These are phyloP conservation scores for Lactifluus pinguis DNA, from an alignment of 768 basidiomycete species.

Conservation along the genomic window DNA sequence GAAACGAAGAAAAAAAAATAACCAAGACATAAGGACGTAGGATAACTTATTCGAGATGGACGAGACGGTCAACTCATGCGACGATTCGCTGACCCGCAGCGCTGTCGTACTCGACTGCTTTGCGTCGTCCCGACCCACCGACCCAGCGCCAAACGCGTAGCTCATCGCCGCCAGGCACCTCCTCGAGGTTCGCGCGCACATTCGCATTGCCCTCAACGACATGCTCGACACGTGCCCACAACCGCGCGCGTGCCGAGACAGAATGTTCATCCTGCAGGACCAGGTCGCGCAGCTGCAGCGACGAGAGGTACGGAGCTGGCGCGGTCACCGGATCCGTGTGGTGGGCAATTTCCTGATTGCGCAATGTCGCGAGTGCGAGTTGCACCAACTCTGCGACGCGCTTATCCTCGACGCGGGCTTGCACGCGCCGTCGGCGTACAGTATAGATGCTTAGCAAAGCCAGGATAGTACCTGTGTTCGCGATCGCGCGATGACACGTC, in stretches of 20 bases:
- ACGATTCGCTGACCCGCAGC: conserved; percentile 21
- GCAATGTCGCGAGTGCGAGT: conserved; percentile 69
- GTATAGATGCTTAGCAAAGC: conserved; percentile 19
- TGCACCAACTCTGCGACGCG: conserved; percentile 70
- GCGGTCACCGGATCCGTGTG: conserved; percentile 71
- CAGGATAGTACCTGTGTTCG: conserved; percentile 18
- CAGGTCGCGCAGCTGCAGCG: conserved; percentile 80
- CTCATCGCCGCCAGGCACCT: conserved; percentile 79
- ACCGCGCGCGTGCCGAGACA: conserved; percentile 45
- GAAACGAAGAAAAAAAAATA: neutral
- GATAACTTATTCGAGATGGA: conserved; percentile 11
- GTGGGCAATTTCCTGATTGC: conserved; percentile 75
- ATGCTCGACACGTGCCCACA: conserved; percentile 80
- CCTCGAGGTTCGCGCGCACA: conserved; percentile 76
- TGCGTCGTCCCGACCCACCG: conserved; percentile 33
- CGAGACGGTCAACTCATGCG: neutral
- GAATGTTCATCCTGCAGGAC: conserved; percentile 78
- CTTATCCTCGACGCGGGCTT: conserved; percentile 46
- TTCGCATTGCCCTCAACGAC: conserved; percentile 89
- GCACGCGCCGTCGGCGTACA: conserved; percentile 36
- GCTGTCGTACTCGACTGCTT: conserved; percentile 11
- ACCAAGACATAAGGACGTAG: conserved; percentile 10
- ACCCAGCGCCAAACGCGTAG: conserved; percentile 90
- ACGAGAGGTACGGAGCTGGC: conserved; percentile 71
- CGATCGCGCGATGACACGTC: conserved; percentile 9